These are phyloP conservation scores for Dactylorhiza incarnata DNA, from an alignment of 106 monocot genomes.

Conservation along the genomic window DNA sequence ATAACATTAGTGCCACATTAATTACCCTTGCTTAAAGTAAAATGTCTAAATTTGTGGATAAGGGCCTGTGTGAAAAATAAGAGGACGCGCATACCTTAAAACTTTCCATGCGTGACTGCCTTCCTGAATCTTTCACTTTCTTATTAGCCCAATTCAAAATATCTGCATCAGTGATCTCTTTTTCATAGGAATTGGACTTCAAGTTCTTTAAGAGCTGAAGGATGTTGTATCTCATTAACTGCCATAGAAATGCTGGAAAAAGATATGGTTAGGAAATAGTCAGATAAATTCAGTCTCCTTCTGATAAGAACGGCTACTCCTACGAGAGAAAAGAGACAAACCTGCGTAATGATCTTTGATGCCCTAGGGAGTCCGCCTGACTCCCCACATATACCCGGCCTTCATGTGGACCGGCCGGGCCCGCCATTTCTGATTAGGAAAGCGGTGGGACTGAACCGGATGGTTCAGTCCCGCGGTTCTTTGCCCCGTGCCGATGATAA, in stretches of 20 bases:
- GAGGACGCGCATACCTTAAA: conserved; percentile 32
- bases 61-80: neutral
- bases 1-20: neutral
- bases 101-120: conserved; percentile 34
- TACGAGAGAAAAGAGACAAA: too few relatives aligned
- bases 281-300: neutral
- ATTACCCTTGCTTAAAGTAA: neutral
- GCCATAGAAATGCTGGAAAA: conserved; percentile 56
- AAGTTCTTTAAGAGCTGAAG: conserved; percentile 63
- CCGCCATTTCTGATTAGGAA: too few relatives aligned
- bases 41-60: neutral
- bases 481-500: too few relatives aligned
- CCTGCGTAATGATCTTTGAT: too few relatives aligned
- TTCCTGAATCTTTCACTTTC: conserved; percentile 48
- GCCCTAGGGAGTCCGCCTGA: too few relatives aligned
- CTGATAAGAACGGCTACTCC: too few relatives aligned
- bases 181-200: conserved; percentile 41
- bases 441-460: too few relatives aligned
- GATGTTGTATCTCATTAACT: conserved; percentile 63
- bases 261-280: neutral
- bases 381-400: too few relatives aligned
- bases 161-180: conserved; percentile 50
- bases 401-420: too few relatives aligned
- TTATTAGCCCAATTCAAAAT: conserved; percentile 62
- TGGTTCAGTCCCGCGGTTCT: too few relatives aligned